Evolutionary conservation across 495 filamentous ascomycete species (phyloP), one percentile per base, ranked within the genome.

Genomic region (Neurospora africana): DNA sequence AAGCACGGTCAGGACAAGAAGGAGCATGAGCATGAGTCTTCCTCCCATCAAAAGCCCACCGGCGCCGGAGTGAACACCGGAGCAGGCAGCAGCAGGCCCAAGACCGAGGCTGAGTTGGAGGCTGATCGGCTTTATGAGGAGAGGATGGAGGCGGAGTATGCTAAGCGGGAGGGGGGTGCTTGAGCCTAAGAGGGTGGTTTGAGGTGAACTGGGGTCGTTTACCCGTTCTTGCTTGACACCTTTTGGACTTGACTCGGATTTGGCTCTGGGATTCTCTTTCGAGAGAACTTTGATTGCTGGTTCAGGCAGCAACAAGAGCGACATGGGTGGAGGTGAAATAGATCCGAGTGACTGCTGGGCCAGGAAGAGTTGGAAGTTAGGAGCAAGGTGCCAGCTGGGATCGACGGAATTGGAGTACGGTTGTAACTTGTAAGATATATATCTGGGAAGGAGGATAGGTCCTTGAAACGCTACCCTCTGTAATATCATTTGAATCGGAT

Each of bases 61-160:
- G 81, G 82, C 15, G 82, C 82, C 11, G 82, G 82, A 15, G 78
- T 77, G 39, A 73, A 84, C 73, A 84, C 81, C 0, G 82, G 82
- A 44, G 82, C 81, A 0, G 82, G 82, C 1, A 76, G 73, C 1
- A 82, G 77, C 6, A 72, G 82, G 69, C 74, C 76, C 30, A 84
- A 82, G 76, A 83, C 82, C 1, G 79, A 80, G 72, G 81, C 77
- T 1, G 82, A 84, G 72, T 37, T 77, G 30, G 88, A 89, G 76
- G 89, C 87, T 3, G 89, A 91, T 72, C 82, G 82, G 33, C 71
- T 86, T 19, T 93, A 92, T 69, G 88, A 91, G 77, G 90, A 92
- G 81, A 81, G 86, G n/a, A 92, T 91, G 73, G 89, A 91, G 83
- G 91, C 92, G 47, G 90, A 93, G 79, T 92, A 93, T 78, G 90